Percentiles rank a stretch among this genome's conserved stretches.
phyloP scores from a whole-genome alignment of 768 basidiomycete genomes.

The Ramaria rubella region DNA sequence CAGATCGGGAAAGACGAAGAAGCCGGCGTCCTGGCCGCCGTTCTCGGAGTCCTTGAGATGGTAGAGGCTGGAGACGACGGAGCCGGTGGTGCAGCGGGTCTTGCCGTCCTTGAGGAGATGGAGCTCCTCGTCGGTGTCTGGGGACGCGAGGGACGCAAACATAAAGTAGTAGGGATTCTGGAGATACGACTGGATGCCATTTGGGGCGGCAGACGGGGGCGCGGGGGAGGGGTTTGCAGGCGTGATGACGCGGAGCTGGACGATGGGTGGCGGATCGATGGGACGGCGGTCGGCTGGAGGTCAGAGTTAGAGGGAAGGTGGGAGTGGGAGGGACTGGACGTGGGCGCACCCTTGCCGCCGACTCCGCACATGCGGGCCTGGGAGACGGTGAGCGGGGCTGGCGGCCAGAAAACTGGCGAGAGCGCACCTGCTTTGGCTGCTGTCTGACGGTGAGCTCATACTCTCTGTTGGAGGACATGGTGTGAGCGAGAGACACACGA shows the following conservation, averaged over 20 bases:
- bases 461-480: conserved; percentile 41
- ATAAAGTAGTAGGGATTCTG: conserved; percentile 96
- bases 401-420: conserved; percentile 14
- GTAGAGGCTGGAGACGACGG: conserved; percentile 84
- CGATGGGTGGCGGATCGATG: conserved; percentile 93
- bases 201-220: conserved; percentile 2
- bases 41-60: conserved; percentile 75
- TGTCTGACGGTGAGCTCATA: conserved; percentile 85
- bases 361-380: conserved; percentile 82
- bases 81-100: conserved; percentile 86
- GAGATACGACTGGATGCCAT: conserved; percentile 45
- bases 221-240: conserved; percentile 16
- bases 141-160: conserved; percentile 86
- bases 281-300: conserved; percentile 85
- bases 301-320: not conserved
- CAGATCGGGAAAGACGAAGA: conserved; percentile 95
- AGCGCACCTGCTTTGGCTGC: conserved; percentile 70
- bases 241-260: conserved; percentile 79
- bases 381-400: conserved; percentile 3
- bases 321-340: conserved; percentile 5
- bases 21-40: conserved; percentile 67
- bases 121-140: conserved; percentile 82
- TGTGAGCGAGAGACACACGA: not conserved
- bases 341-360: conserved; percentile 58
- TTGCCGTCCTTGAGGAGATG: conserved; percentile 91